These are phyloP conservation scores for Tilletia setariae DNA, from an alignment of 1,284 basidiomycete species.

Conservation along the genomic window DNA sequence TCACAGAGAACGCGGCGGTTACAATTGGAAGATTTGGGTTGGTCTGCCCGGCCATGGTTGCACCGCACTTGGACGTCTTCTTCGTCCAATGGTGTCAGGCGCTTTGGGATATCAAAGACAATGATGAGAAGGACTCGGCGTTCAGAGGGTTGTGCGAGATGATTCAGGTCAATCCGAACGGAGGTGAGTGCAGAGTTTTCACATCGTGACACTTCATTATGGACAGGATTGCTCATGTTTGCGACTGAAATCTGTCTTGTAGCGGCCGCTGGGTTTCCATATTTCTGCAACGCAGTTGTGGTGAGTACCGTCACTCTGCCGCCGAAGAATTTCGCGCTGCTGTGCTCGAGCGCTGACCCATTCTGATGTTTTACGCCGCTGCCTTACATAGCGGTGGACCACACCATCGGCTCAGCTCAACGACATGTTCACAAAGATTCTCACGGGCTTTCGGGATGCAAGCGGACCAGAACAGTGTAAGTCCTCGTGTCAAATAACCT, in stretches of 20 bases:
- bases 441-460: slow-evolving; percentile 79
- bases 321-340: neutral
- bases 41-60: slow-evolving; percentile 81
- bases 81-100: slow-evolving; percentile 96
- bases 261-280: slow-evolving; percentile 48
- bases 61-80: slow-evolving; percentile 84
- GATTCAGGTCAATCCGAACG: slow-evolving; percentile 81
- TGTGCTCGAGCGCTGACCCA: neutral
- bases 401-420: slow-evolving; percentile 46
- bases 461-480: slow-evolving; percentile 65
- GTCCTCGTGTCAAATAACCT: neutral
- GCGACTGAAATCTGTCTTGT: neutral
- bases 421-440: slow-evolving; percentile 59
- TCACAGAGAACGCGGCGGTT: slow-evolving; percentile 97
- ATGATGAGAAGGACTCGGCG: slow-evolving; percentile 99
- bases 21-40: slow-evolving; percentile 96
- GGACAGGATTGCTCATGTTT: neutral
- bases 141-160: slow-evolving; percentile 96
- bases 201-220: neutral
- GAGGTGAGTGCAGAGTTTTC: slow-evolving; percentile 23
- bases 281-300: slow-evolving; percentile 54
- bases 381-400: slow-evolving; percentile 32
- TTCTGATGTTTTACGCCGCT: neutral
- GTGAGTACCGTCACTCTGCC: neutral
- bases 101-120: slow-evolving; percentile 96